Evolutionary conservation across 257 asterid species (phyloP).

Genomic region (Salvia rosmarinus): DNA sequence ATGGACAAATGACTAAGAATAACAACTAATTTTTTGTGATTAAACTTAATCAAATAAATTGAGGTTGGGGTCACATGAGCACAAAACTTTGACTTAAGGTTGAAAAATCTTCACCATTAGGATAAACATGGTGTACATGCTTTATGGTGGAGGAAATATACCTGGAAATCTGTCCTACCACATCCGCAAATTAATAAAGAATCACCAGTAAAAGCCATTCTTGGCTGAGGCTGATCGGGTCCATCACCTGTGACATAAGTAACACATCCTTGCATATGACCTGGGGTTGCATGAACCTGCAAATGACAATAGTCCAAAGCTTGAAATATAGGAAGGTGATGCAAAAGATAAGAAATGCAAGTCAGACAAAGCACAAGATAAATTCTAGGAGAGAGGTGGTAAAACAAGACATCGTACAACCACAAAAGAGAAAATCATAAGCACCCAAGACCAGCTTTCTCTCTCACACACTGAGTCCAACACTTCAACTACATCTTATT

Average conservation of each 20-base stretch:
- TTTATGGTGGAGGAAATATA: too few species aligned
- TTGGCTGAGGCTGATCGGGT: slow-evolving; percentile 78
- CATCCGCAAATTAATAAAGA: slow-evolving; percentile 91
- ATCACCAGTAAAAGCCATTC: slow-evolving; percentile 98
- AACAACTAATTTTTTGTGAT: background rate
- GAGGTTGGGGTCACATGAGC: background rate
- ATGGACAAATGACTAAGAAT: background rate
- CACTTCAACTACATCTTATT: background rate
- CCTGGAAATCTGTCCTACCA: slow-evolving; percentile 99
- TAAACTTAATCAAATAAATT: background rate
- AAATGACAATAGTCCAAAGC: slow-evolving; percentile 25
- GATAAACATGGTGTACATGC: too few species aligned
- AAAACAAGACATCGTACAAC: slow-evolving; percentile 16
- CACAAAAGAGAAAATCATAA: background rate
- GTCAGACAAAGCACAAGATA: slow-evolving; percentile 28
- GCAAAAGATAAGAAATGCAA: slow-evolving; percentile 31
- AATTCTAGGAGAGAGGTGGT: background rate
- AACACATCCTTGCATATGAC: slow-evolving; percentile 90
- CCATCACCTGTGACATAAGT: slow-evolving; percentile 93
- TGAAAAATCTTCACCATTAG: too few species aligned
- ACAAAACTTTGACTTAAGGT: background rate
- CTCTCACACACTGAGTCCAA: slow-evolving; percentile 18
- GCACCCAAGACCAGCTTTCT: background rate
- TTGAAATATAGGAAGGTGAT: slow-evolving; percentile 25
- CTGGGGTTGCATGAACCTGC: slow-evolving; percentile 98